Percentiles rank a stretch among this genome's conserved stretches.
Evolutionary conservation across 169 alveolate species (phyloP).

Genomic region (Plasmodium blacklocki): DNA sequence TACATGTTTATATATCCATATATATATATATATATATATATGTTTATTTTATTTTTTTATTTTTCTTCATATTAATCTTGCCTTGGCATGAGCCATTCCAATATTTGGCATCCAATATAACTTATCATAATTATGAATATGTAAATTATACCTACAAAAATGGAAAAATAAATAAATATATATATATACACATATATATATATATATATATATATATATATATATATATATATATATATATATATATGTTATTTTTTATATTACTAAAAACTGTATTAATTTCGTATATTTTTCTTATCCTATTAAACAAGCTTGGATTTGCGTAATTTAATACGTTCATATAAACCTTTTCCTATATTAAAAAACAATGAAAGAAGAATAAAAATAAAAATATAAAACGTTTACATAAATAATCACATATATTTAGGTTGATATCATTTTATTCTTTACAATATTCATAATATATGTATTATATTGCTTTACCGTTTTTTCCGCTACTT

Average conservation of each 20-base stretch:
- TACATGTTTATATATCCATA: neutral
- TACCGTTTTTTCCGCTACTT: conserved; percentile 79
- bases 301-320: conserved; percentile 28
- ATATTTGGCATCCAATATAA: conserved; percentile 32
- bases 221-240: too few relatives aligned
- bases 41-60: neutral
- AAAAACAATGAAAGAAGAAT: neutral
- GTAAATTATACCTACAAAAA: conserved; percentile 30
- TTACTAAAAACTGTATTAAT: conserved; percentile 71
- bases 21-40: conserved; percentile 10
- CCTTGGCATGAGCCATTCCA: conserved; percentile 72
- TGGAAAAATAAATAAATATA: neutral
- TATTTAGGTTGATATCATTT: neutral
- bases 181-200: too few relatives aligned
- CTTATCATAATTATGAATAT: conserved; percentile 67
- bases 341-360: conserved; percentile 66
- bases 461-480: neutral
- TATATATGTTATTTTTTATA: conserved; percentile 10
- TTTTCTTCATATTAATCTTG: neutral
- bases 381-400: neutral
- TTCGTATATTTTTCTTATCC: conserved; percentile 44
- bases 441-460: too few relatives aligned
- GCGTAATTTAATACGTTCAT: conserved; percentile 47
- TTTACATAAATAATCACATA: neutral
- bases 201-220: neutral